These are phyloP conservation scores for Micractinium sp. DNA, from an alignment of 139 green algal genomes.

Conservation along the genomic window DNA sequence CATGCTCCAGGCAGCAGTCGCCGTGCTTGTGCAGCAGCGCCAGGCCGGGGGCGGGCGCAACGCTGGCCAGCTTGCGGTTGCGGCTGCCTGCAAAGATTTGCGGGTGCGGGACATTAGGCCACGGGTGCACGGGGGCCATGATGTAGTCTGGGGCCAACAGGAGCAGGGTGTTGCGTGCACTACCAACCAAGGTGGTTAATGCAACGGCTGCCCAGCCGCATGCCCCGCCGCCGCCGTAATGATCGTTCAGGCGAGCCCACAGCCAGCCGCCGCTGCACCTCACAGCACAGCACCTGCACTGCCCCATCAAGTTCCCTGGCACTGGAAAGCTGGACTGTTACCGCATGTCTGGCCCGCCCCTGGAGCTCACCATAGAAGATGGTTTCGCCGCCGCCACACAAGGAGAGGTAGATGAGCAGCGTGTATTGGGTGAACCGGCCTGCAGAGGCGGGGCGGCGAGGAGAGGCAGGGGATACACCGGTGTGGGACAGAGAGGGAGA, in stretches of 20 bases:
- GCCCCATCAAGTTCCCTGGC: background rate
- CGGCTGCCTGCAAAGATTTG: background rate
- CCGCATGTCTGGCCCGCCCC: background rate
- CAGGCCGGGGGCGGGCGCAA: slow-evolving; percentile 58
- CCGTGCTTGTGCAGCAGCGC: slow-evolving; percentile 77
- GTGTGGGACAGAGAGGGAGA: too few relatives aligned
- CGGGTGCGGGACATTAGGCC: background rate
- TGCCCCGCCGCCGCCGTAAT: too few relatives aligned
- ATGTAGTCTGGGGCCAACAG: too few relatives aligned
- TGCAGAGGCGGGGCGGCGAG: too few relatives aligned
- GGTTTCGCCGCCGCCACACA: slow-evolving; percentile 52
- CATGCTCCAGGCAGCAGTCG: slow-evolving; percentile 74
- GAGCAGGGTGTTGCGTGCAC: too few relatives aligned
- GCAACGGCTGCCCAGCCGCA: too few relatives aligned
- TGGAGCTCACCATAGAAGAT: slow-evolving; percentile 51
- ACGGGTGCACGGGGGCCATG: too few relatives aligned
- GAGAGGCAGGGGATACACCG: too few relatives aligned
- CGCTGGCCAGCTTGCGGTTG: slow-evolving; percentile 39
- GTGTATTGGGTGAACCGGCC: slow-evolving; percentile 61
- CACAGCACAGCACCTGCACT: background rate
- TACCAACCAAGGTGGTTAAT: too few relatives aligned
- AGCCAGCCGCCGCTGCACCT: too few relatives aligned
- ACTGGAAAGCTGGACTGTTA: background rate
- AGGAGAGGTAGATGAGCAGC: slow-evolving; percentile 73
- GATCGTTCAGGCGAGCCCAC: too few relatives aligned